Conservation (phyloP, 805 yeast species). For the Alloascoidea hylecoeti region DNA sequence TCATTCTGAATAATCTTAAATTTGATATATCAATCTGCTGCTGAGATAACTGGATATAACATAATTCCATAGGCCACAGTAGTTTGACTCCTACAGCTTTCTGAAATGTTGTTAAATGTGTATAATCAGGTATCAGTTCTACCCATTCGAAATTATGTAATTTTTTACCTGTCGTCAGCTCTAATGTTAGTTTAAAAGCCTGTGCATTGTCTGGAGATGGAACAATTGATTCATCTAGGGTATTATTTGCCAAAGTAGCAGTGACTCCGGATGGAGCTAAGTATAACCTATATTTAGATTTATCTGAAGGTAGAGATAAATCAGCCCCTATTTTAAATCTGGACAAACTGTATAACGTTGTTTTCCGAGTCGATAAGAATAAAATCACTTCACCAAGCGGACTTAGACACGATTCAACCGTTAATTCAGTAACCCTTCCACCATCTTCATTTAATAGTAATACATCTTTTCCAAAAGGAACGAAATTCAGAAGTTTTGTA, state of each 20-base stretch:
- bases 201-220: constrained; percentile 1
- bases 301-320: neutral
- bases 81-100: constrained; percentile 4
- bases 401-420: constrained; percentile 9
- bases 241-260: neutral
- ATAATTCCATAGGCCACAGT: constrained; percentile 14
- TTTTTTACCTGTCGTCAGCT: constrained; percentile 1
- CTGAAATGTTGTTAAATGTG: constrained; percentile 5
- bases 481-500: constrained; percentile 4
- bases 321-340: neutral
- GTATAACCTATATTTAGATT: neutral
- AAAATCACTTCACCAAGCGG: constrained; percentile 11
- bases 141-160: neutral
- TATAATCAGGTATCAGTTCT: constrained; percentile 3
- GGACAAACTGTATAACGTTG: too few relatives aligned
- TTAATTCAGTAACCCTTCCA: constrained; percentile 8
- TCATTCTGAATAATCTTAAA: constrained; percentile 8
- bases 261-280: constrained; percentile 2
- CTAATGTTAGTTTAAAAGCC: neutral
- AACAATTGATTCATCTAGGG: neutral
- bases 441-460: too few relatives aligned
- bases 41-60: constrained; percentile 7
- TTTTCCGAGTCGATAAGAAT: too few relatives aligned
- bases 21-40: constrained; percentile 5
- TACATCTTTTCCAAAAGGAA: constrained; percentile 9